Evolutionary conservation across 176 grass and related monocot genomes (phyloP).

Genomic region (Saccharum spontaneum): DNA sequence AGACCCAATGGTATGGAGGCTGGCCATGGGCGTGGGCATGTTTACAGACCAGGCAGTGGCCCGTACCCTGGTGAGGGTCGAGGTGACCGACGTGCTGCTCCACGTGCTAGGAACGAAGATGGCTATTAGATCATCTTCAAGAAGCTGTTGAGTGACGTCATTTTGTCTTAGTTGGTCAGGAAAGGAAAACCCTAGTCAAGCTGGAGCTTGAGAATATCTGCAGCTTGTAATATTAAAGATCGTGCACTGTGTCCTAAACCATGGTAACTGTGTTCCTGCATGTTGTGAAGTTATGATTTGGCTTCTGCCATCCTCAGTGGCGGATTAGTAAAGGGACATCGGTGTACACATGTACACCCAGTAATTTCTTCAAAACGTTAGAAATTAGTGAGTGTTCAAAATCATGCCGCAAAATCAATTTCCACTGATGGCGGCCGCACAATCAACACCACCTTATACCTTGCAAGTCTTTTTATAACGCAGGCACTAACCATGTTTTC

Average conservation of each 20-base stretch:
- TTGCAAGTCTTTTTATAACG: too few species aligned
- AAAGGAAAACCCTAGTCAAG: conserved; percentile 17
- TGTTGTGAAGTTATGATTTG: neutral
- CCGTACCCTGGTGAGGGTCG: conserved; percentile 38
- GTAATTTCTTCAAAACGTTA: too few species aligned
- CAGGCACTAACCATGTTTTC: too few species aligned
- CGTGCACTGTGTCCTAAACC: neutral
- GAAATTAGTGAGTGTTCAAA: too few species aligned
- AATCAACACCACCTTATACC: too few species aligned
- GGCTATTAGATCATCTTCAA: conserved; percentile 33
- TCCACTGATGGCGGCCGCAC: too few species aligned
- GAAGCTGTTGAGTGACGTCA: neutral
- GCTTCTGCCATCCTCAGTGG: neutral
- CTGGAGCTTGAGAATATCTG: conserved; percentile 18
- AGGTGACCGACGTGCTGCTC: conserved; percentile 37
- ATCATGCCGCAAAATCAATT: too few species aligned
- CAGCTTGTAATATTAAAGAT: conserved; percentile 35
- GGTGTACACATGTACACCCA: too few species aligned
- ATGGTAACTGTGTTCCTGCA: neutral
- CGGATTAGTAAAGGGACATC: too few species aligned
- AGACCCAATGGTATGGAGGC: conserved; percentile 32
- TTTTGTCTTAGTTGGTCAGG: conserved; percentile 4
- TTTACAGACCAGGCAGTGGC: conserved; percentile 51
- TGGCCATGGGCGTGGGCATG: conserved; percentile 33
- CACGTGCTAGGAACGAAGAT: conserved; percentile 45